Percentiles rank a stretch among this genome's conserved stretches.
Conservation (phyloP, 2,329 filamentous ascomycete genomes). For the Zelopaecilomyces penicillatus region DNA sequence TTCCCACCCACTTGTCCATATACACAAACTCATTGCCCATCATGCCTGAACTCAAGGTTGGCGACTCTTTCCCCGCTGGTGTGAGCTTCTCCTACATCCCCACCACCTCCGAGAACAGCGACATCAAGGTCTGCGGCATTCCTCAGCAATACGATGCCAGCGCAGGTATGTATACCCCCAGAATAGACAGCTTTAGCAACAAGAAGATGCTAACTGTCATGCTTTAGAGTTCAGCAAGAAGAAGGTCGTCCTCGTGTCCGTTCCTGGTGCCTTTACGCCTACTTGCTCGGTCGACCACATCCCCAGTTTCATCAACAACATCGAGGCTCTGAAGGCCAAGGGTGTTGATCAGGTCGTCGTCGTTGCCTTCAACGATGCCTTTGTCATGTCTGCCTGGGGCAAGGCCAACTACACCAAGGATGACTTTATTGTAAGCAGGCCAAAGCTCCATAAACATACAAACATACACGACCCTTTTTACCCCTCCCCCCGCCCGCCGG, state of each 20-base stretch:
- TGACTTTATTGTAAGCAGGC: conserved; percentile 47
- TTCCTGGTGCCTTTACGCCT: conserved; percentile 72
- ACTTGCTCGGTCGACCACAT: conserved; percentile 77
- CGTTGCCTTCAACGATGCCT: conserved; percentile 78
- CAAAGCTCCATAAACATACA: neutral
- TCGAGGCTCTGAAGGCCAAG: conserved; percentile 64
- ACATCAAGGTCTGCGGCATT: conserved; percentile 68
- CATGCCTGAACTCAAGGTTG: conserved; percentile 63
- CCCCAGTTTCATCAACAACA: conserved; percentile 68
- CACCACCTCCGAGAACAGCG: conserved; percentile 58
- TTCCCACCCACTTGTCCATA: too few relatives aligned
- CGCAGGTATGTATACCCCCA: conserved; percentile 44
- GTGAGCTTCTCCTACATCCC: conserved; percentile 81
- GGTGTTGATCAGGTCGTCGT: conserved; percentile 76
- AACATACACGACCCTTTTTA: too few relatives aligned
- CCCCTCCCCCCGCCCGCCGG: too few relatives aligned
- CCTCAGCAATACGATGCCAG: conserved; percentile 72
- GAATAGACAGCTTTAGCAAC: neutral
- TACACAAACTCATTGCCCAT: neutral
- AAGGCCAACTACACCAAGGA: conserved; percentile 76
- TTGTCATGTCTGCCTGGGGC: conserved; percentile 81
- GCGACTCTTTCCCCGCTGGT: conserved; percentile 73
- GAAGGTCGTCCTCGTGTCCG: conserved; percentile 48
- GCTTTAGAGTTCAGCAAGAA: conserved; percentile 45
- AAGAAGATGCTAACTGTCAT: too few relatives aligned